Evolutionary conservation across 1,284 basidiomycete genomes (phyloP).

Genomic region (Puccinia polysora): DNA sequence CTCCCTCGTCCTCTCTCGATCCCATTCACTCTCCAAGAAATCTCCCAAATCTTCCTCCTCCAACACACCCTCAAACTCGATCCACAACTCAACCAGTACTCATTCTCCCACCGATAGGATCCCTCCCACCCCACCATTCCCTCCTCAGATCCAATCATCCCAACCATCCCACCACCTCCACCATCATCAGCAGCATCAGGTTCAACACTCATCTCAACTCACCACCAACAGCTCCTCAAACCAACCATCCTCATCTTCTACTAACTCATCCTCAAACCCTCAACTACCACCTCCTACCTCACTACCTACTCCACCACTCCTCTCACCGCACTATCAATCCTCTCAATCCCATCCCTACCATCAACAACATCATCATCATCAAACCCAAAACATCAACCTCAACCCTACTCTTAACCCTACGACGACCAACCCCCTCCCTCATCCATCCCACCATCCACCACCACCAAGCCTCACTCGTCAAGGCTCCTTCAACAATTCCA

Average conservation of each 20-base stretch:
- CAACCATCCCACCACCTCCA: no score
- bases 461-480: constrained; percentile 6
- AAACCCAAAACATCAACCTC: not conserved
- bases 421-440: no score
- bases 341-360: not conserved
- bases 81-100: not conserved
- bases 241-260: no score
- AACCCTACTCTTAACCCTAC: constrained; percentile 7
- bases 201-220: no score
- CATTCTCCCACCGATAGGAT: constrained; percentile 5
- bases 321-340: not conserved
- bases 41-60: constrained; percentile 16
- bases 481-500: not conserved
- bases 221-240: no score
- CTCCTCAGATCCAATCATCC: not conserved
- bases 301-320: not conserved
- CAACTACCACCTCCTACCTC: not conserved
- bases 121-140: not conserved
- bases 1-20: constrained; percentile 33
- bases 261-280: no score
- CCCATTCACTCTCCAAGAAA: constrained; percentile 42
- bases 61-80: not conserved
- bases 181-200: no score
- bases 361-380: not conserved
- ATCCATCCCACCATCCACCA: not conserved